These are phyloP conservation scores for Tricholoma hemisulphureum DNA, from an alignment of 768 basidiomycete species.

Conservation along the genomic window DNA sequence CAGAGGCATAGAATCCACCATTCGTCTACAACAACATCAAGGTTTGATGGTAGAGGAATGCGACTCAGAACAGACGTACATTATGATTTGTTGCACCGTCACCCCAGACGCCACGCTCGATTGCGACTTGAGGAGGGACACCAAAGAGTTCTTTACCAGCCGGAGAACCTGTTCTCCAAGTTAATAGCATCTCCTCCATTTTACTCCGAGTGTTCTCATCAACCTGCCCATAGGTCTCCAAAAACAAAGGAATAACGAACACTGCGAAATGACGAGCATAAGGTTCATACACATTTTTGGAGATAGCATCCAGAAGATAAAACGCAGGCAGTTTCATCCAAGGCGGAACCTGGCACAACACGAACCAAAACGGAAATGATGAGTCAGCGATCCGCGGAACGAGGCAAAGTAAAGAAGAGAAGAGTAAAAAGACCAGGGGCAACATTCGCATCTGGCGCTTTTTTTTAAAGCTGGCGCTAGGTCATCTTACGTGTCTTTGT, in stretches of 20 bases:
- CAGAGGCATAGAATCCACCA: slow-evolving; percentile 34
- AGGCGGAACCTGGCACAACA: slow-evolving; percentile 67
- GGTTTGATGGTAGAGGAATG: slow-evolving; percentile 5
- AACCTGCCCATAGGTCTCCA: slow-evolving; percentile 85
- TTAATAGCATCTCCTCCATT: slow-evolving; percentile 97
- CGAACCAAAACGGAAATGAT: slow-evolving; percentile 42
- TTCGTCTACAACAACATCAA: slow-evolving; percentile 22
- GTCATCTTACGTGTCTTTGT: slow-evolving; percentile 36
- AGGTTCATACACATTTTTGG: slow-evolving; percentile 93
- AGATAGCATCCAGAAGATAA: slow-evolving; percentile 94
- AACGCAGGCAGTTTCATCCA: slow-evolving; percentile 92
- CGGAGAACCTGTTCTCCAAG: slow-evolving; percentile 89
- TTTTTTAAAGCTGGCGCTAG: slow-evolving; percentile 21
- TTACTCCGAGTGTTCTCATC: slow-evolving; percentile 84
- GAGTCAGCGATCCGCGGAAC: slow-evolving; percentile 70
- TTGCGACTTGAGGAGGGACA: slow-evolving; percentile 68
- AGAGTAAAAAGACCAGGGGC: slow-evolving; percentile 24
- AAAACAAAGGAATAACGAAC: slow-evolving; percentile 79
- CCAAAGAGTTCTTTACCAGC: slow-evolving; percentile 84
- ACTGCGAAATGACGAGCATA: slow-evolving; percentile 84
- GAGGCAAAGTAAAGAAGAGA: slow-evolving; percentile 17
- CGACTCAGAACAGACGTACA: slow-evolving; percentile 33
- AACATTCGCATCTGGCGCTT: slow-evolving; percentile 17
- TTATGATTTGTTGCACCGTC: slow-evolving; percentile 42
- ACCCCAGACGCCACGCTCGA: slow-evolving; percentile 85